These are phyloP conservation scores for Erysimum cheiranthoides DNA, from an alignment of 345 rosid genomes.

Conservation along the genomic window DNA sequence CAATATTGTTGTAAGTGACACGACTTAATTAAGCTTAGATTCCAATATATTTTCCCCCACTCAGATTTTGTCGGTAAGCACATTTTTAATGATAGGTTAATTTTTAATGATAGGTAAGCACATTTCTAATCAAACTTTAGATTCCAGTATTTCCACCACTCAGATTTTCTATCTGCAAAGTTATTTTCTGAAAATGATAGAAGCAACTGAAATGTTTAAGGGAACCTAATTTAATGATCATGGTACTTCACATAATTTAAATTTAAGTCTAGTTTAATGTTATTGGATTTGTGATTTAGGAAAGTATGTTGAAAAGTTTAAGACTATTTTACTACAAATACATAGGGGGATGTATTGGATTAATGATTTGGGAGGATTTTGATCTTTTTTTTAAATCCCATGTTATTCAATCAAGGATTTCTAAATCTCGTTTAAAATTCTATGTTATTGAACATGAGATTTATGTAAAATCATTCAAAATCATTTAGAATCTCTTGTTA, in stretches of 20 bases:
- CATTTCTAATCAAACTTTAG: neutral
- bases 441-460: too few relatives aligned
- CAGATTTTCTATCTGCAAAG: neutral
- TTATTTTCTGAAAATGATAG: conserved; percentile 16
- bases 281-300: neutral
- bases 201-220: neutral
- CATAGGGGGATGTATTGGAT: too few relatives aligned
- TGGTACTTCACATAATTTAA: neutral
- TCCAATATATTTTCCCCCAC: conserved; percentile 12
- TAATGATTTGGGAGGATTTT: too few relatives aligned
- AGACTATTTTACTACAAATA: neutral
- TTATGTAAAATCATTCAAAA: too few relatives aligned
- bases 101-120: conserved; percentile 8
- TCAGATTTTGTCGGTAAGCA: conserved; percentile 36
- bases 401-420: too few relatives aligned
- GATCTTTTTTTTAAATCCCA: too few relatives aligned
- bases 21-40: conserved; percentile 14
- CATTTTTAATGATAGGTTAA: neutral
- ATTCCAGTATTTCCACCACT: conserved; percentile 8
- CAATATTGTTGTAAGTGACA: conserved; percentile 1
- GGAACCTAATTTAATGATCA: neutral
- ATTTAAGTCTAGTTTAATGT: neutral
- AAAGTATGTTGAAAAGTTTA: neutral
- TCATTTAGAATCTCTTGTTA: too few relatives aligned
- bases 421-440: too few relatives aligned